phyloP scores from a whole-genome alignment of 208 protist genomes.

The Lotmaria passim region DNA sequence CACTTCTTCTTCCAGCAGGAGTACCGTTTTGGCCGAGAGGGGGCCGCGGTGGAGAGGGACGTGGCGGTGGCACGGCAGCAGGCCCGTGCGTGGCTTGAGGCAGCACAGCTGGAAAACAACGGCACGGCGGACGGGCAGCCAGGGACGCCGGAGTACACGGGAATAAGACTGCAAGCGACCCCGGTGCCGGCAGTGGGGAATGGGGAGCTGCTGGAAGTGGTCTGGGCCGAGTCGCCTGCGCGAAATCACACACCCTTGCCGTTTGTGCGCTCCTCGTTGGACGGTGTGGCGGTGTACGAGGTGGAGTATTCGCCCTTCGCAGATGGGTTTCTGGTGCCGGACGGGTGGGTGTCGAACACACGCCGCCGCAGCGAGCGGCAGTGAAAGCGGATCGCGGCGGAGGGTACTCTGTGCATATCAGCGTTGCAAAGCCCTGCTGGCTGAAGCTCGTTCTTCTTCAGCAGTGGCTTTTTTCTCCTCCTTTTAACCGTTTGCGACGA shows the following conservation, averaged over 20 bases:
- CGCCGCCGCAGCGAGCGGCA: neutral
- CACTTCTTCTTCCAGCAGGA: constrained; percentile 12
- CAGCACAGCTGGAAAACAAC: no score
- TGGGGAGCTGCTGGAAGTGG: neutral
- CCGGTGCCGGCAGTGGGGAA: constrained; percentile 8
- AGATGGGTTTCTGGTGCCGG: constrained; percentile 13
- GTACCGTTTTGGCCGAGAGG: neutral
- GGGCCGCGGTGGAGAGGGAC: no score
- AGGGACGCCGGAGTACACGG: neutral
- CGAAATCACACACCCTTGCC: constrained; percentile 17
- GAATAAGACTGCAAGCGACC: no score
- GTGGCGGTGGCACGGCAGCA: no score
- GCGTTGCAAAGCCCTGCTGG: no score
- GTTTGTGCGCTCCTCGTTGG: constrained; percentile 3
- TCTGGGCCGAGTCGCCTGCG: no score
- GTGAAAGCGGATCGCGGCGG: no score
- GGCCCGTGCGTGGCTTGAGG: no score
- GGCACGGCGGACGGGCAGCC: neutral
- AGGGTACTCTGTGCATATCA: no score
- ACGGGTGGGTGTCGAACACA: constrained; percentile 23
- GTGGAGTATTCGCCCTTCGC: constrained; percentile 19
- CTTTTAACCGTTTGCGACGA: no score
- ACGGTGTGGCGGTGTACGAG: constrained; percentile 20
- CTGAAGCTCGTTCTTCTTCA: no score
- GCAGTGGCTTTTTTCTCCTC: no score